Evolutionary conservation across 805 yeast genomes (phyloP), one percentile per base, ranked within the genome.

Genomic region (Blastobotrys americana): DNA sequence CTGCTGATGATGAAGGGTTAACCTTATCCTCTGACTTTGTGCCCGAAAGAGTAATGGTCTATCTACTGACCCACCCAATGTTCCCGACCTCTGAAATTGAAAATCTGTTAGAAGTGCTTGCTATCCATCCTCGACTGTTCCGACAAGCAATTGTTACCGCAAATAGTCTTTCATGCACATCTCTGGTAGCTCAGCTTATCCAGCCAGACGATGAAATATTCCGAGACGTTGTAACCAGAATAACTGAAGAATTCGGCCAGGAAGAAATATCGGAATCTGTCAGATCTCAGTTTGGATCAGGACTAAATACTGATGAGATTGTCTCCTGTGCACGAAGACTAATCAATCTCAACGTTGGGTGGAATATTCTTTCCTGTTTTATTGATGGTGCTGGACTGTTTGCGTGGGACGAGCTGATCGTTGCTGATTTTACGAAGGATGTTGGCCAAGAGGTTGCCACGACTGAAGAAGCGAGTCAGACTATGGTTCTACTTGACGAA

Each of bases 71-170:
- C 2, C 95, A 90, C 66, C 96, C 96, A 15, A 66, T 86, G 16
- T 88, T 82, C 64, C 96, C 97, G 6, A 62, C 68, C 13, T 65
- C 70, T 16, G 74, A 71, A 48, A 69, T 85, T 6, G 63, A 66
- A 3, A 79, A 78, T 1, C 60, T 89, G 37, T 64, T 90, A 37
- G 57, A 68, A 13, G 67, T 65, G 34, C 66, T 86, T 21, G 70
- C 72, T 38, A 64, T 73, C 8, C 70, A 74, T 47, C 80, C 86
- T 31, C 74, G 83, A 48, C 70, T 88, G 46, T 72, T 82, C 61
- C 78, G 87, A 64, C 95, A 84, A 61, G 90, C 94, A 1, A 75
- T 87, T 41, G 84, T 81, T 10, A 80, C 93, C 0, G 83, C 93
- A 48, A 81, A 84, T 4, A 78, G 80, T 45, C 64, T 88, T 34